These are phyloP conservation scores for Penicillium samsonianum DNA, from an alignment of 495 filamentous ascomycete genomes.

Conservation along the genomic window DNA sequence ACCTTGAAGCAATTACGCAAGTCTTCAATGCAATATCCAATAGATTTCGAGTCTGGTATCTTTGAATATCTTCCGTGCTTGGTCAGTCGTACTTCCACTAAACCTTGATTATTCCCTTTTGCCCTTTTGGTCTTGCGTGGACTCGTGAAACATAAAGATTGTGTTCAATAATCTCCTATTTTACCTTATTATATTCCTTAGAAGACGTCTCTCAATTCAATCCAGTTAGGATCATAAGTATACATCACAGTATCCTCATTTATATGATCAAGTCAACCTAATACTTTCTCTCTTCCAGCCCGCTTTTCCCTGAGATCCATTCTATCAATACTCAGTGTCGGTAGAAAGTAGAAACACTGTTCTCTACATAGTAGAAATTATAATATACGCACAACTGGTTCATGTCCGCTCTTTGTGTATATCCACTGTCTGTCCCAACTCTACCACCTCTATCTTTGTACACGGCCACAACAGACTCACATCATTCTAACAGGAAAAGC, in stretches of 20 bases:
- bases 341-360: neutral
- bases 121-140: neutral
- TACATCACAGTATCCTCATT: neutral
- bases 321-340: neutral
- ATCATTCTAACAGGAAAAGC: neutral
- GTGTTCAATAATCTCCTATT: neutral
- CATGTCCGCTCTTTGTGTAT: neutral
- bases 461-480: neutral
- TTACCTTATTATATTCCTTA: neutral
- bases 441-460: neutral
- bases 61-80: neutral
- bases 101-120: neutral
- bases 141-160: neutral
- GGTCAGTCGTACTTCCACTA: neutral
- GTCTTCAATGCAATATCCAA: neutral
- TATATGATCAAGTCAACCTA: neutral
- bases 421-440: neutral
- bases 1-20: neutral
- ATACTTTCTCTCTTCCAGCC: neutral
- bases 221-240: neutral
- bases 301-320: neutral
- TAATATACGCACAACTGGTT: slow-evolving; percentile 1
- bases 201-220: neutral
- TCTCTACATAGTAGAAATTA: neutral
- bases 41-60: neutral